A percentile compares a stretch with the other conserved stretches of the same genome.
Evolutionary conservation across 139 green algal genomes (phyloP).

Genomic region (Picochlorum sp.): DNA sequence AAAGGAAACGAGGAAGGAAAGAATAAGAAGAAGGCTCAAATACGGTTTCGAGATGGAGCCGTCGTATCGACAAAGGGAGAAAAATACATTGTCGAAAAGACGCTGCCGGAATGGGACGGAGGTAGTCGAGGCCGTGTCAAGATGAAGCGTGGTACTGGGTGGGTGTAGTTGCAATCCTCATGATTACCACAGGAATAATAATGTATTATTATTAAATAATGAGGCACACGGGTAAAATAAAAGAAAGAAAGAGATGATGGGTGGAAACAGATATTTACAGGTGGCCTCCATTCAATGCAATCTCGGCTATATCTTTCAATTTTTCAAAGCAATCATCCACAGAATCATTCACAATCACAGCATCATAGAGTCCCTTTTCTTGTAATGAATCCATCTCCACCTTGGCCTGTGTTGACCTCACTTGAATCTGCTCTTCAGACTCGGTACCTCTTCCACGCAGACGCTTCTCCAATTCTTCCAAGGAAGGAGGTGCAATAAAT

Average conservation of each 20-base stretch:
- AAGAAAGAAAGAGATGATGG: too few relatives aligned
- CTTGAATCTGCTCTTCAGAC: slow-evolving; percentile 59
- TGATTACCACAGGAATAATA: too few relatives aligned
- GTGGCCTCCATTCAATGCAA: slow-evolving; percentile 22
- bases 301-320: slow-evolving; percentile 31
- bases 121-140: slow-evolving; percentile 17
- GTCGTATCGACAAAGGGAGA: slow-evolving; percentile 49
- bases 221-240: too few relatives aligned
- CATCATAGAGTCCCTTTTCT: slow-evolving; percentile 57
- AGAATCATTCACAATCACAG: slow-evolving; percentile 63
- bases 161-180: background rate
- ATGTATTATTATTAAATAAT: too few relatives aligned
- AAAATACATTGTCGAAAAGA: slow-evolving; percentile 59
- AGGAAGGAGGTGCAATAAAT: slow-evolving; percentile 69
- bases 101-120: slow-evolving; percentile 21
- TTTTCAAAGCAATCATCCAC: slow-evolving; percentile 47
- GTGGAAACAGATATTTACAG: too few relatives aligned
- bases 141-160: slow-evolving; percentile 5
- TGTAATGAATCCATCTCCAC: slow-evolving; percentile 58
- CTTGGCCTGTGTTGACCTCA: slow-evolving; percentile 48
- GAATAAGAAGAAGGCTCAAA: slow-evolving; percentile 9
- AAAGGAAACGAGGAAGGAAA: background rate
- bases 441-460: slow-evolving; percentile 71
- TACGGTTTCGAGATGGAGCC: slow-evolving; percentile 48
- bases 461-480: slow-evolving; percentile 61